phyloP scores from a whole-genome alignment of 371 early-diverging fungal genomes.

The Lichtheimia hyalospora region DNA sequence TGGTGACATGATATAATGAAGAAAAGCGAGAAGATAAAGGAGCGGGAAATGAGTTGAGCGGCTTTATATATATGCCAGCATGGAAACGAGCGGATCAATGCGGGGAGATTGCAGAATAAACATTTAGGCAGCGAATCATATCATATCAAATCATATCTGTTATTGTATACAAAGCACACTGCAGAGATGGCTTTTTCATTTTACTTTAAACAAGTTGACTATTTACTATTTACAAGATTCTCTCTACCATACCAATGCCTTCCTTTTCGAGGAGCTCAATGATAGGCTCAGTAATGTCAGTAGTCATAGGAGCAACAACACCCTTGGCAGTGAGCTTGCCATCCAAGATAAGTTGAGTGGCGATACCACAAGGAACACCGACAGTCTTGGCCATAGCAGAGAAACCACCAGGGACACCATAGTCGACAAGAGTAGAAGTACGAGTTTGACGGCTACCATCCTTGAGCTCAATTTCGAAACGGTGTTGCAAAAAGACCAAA shows the following conservation, averaged over 20 bases:
- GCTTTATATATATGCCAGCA: background rate
- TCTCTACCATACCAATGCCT: conserved; percentile 87
- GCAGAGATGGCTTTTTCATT: no score
- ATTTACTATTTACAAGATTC: conserved; percentile 59
- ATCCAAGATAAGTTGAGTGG: conserved; percentile 87
- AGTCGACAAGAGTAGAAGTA: conserved; percentile 90
- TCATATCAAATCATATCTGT: background rate
- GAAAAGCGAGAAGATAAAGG: background rate
- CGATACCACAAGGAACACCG: conserved; percentile 96
- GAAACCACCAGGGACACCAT: conserved; percentile 87
- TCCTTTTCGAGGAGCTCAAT: conserved; percentile 85
- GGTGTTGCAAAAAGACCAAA: conserved; percentile 96
- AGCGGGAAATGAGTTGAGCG: background rate
- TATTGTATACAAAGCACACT: no score
- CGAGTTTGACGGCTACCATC: conserved; percentile 79
- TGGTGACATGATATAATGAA: background rate
- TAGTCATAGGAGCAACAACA: conserved; percentile 92
- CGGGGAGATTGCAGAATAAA: background rate
- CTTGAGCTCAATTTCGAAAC: conserved; percentile 86
- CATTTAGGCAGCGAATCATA: background rate
- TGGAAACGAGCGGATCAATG: no score
- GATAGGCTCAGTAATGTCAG: conserved; percentile 88
- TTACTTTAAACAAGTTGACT: background rate
- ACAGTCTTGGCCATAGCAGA: conserved; percentile 98
- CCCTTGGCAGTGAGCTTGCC: conserved; percentile 77